phyloP scores from a whole-genome alignment of 768 basidiomycete genomes.

The Xerocomellus intermedius region DNA sequence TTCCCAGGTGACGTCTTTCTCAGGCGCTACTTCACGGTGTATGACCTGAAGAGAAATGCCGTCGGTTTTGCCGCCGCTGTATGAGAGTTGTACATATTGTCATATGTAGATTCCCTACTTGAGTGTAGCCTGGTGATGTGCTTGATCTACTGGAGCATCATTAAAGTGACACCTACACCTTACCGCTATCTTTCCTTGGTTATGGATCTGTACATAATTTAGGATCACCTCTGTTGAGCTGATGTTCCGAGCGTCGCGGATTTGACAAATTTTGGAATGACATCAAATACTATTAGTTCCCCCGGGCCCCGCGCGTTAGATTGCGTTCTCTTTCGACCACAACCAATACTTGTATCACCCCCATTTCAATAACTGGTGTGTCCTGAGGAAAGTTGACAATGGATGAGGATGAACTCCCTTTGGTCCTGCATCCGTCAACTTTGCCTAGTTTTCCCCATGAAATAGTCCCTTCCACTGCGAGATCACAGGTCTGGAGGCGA shows the following conservation, averaged over 20 bases:
- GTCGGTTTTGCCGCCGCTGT: slow-evolving; percentile 74
- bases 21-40: slow-evolving; percentile 90
- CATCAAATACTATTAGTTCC: neutral
- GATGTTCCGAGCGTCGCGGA: neutral
- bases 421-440: slow-evolving; percentile 3
- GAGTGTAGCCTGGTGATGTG: slow-evolving; percentile 1
- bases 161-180: neutral
- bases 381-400: slow-evolving; percentile 6
- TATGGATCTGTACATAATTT: neutral
- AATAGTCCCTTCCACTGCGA: slow-evolving; percentile 22
- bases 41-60: slow-evolving; percentile 72
- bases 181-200: neutral
- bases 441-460: slow-evolving; percentile 2
- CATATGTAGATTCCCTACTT: slow-evolving; percentile 1
- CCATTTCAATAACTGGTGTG: neutral
- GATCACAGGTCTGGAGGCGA: slow-evolving; percentile 21
- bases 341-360: neutral
- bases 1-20: slow-evolving; percentile 81
- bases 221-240: too few relatives aligned
- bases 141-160: slow-evolving; percentile 11
- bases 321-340: neutral
- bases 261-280: neutral
- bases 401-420: slow-evolving; percentile 7
- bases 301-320: neutral
- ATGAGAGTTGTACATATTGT: slow-evolving; percentile 21